phyloP scores from a whole-genome alignment of 176 grass and related monocot species.

The Carex pumila region DNA sequence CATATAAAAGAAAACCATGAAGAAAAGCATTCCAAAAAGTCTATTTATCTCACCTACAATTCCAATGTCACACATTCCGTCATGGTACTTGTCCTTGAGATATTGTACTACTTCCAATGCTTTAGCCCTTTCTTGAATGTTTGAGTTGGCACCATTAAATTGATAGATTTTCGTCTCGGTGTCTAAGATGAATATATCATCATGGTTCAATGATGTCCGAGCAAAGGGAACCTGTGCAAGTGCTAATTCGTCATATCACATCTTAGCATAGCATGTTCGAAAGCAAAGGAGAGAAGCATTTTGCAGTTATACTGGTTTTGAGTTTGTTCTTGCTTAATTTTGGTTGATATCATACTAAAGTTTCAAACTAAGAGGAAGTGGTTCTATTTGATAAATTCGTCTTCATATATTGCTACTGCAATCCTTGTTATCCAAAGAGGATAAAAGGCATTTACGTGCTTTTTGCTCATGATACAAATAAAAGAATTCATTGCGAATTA shows the following conservation, averaged over 20 bases:
- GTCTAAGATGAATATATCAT: slow-evolving; percentile 93
- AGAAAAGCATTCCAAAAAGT: slow-evolving; percentile 4
- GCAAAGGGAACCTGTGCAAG: slow-evolving; percentile 84
- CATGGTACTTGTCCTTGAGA: slow-evolving; percentile 88
- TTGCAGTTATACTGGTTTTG: neutral
- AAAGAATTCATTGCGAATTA: neutral
- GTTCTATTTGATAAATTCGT: neutral
- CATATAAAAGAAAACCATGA: neutral
- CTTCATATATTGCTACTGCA: neutral
- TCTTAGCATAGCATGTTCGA: neutral
- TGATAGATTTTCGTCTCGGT: slow-evolving; percentile 81
- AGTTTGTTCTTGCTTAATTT: neutral
- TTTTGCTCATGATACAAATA: neutral
- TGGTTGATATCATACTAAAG: neutral
- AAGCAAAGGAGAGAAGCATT: neutral
- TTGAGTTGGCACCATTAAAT: slow-evolving; percentile 94
- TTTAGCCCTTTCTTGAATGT: slow-evolving; percentile 97
- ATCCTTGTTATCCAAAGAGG: neutral
- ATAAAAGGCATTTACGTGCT: neutral
- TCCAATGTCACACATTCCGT: slow-evolving; percentile 68
- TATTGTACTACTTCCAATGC: slow-evolving; percentile 89
- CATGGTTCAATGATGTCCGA: slow-evolving; percentile 81
- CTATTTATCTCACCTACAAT: slow-evolving; percentile 62
- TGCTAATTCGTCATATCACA: slow-evolving; percentile 11
- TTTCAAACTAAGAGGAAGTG: neutral